Evolutionary conservation across 2,329 filamentous ascomycete species (phyloP), one percentile per base, ranked within the genome.

Genomic region (Nothophaeocryptopus gaeumannii): DNA sequence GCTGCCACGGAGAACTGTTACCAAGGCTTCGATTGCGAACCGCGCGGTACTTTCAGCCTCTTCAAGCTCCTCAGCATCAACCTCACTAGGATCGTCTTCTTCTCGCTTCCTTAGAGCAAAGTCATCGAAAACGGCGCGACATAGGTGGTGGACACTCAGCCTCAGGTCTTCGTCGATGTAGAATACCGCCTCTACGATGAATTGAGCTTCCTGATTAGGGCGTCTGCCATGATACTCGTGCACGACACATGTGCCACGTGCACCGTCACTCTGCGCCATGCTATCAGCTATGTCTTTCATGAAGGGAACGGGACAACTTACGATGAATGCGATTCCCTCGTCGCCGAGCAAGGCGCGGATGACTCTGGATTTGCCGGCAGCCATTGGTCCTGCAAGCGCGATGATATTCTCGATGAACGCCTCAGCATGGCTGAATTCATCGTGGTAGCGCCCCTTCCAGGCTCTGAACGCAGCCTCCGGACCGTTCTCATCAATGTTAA

Each of bases 161-260:
- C 20, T 45, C 12, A 11, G 31, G 1, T 31, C 30, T 1, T 15
- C 46, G 12, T 37, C 41, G 14, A 32, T 30, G 14, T 36, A 31
- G 7, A 32, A 31, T 15, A 31, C 16, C 10, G 33, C 16, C 16
- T 26, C n/a, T 26, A 45, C 39, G 7, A 26, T 26, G 20, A 26
- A 26, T 7, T 26, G 20, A 26, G 20, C 20, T 26, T 26, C 20
- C 10, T 32, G 13, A 4, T 11, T 5, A 4, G 15, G 5, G 8
- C 33, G 14, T 11, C 45, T 45, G 41, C 38, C 50, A 15, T 37
- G 9, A 8, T 39, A 14, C 3, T 26, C 35, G 8, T 47, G 43
- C 11, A 36, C 11, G 14, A 44, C 53, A 20, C 51, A 45, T 2
- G 52, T 44, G 14, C 54, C 46, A 26, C 51, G 40, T 3, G 51